phyloP scores from a whole-genome alignment of 148 eudicot genomes.

The Limonium bicolor region DNA sequence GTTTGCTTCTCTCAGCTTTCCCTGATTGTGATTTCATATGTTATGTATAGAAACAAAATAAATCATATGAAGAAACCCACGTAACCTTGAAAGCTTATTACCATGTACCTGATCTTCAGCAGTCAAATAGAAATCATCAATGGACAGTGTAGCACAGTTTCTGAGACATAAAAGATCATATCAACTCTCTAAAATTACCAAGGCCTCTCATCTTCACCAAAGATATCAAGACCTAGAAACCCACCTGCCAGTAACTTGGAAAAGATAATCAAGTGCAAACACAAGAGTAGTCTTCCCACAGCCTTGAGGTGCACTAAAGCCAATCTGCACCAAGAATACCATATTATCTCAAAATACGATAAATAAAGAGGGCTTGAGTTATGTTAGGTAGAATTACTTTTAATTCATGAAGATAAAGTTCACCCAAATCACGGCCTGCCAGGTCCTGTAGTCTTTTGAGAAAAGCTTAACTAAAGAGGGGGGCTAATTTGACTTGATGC shows the following conservation, averaged over 20 bases:
- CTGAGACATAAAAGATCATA: slow-evolving; percentile 32
- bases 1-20: slow-evolving; percentile 66
- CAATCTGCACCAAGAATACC: slow-evolving; percentile 60
- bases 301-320: slow-evolving; percentile 98
- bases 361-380: too few relatives aligned
- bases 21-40: too few relatives aligned
- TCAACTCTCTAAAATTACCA: not conserved
- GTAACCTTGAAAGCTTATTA: slow-evolving; percentile 1
- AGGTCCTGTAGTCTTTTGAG: too few relatives aligned
- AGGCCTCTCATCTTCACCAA: slow-evolving; percentile 10
- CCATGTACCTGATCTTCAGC: slow-evolving; percentile 71
- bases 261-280: slow-evolving; percentile 75
- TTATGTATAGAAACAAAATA: too few relatives aligned
- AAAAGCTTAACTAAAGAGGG: too few relatives aligned
- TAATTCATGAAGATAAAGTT: too few relatives aligned
- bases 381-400: too few relatives aligned
- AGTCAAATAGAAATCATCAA: slow-evolving; percentile 95
- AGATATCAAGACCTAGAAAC: slow-evolving; percentile 16
- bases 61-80: too few relatives aligned
- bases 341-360: too few relatives aligned
- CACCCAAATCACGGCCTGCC: too few relatives aligned
- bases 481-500: too few relatives aligned
- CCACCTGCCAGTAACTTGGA: slow-evolving; percentile 63
- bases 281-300: slow-evolving; percentile 97
- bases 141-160: slow-evolving; percentile 83